Evolutionary conservation across 2,329 filamentous ascomycete species (phyloP), one percentile per base, ranked within the genome.

Genomic region (Alternaria ventricosa): DNA sequence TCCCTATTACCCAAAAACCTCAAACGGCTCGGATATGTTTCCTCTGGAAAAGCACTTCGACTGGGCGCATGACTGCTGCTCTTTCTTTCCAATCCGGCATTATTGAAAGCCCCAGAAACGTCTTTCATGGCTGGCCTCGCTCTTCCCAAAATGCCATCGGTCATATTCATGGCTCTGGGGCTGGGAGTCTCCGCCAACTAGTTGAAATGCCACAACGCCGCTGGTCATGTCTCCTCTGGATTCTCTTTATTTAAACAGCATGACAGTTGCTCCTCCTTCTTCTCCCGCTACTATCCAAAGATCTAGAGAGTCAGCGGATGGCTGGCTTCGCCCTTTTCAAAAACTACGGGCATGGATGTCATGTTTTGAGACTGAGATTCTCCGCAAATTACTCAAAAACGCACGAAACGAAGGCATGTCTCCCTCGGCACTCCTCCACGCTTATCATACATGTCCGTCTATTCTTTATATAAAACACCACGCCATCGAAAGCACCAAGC

Each of bases 191-290:
- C 33, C 33, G 33, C 33, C 33, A 1, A 10, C 2, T 4, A n/a
- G 7, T 9, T 9, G 0, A 5, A n/a, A 9, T 4, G 5, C 13
- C 33, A 36, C 7, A 36, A 0, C 4, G 33, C 33, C 0, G 33
- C 15, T 7, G 1, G 3, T 7, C 7, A 36, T n/a, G 33, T 7
- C 6, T 36, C 13, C 6, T 36, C 30, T 36, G 7, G 30, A 0
- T 1, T 33, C 1, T 33, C 30, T 13, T 33, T 33, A 33, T 9
- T 36, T 9, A 5, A 36, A 36, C 33, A n/a, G 33, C 33, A 36
- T 36, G 15, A 3, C 4, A 15, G 4, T 10, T 0, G 0, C 15
- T n/a, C 0, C 15, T n/a, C 0, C 15, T 10, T 36, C 33, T 36
- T 36, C 15, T 2, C 8, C 33, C 33, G 4, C 33, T n/a, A n/a